Base-by-base conservation (phyloP, 169 alveolate genomes). In the Eimeria maxima region DNA sequence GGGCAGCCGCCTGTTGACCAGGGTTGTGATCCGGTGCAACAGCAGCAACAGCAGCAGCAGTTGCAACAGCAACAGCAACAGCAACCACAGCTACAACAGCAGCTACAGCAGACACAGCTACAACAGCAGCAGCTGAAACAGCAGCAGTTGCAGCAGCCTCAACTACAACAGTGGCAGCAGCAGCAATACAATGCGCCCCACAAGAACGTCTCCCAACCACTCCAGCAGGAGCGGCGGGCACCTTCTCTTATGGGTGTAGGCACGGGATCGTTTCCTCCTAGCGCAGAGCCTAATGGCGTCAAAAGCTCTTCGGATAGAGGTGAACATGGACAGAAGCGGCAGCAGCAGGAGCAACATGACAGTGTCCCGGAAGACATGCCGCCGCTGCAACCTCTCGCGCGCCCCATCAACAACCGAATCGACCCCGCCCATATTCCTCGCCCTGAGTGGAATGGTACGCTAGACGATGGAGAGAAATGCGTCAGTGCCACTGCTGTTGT, bases 401-500 rank as follows among this genome's bases (percentile, higher is more conserved):
- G 96, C 13, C 73, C 96, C 22, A 53, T 81, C 20, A 93, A 81
- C 65, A 80, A 87, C 47, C 63, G 96, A 65, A 93, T 93, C 38
- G 96, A 93, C 44, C 96, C 96, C 2, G 90, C 93, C 33, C 96
- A 93, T n/a, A 78, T 93, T 3, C 96, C 96, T 38, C 96, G 96
- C 45, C 96, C 96, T n/a, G 96, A 93, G 29, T 71, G 96, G 60
- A 50, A 80, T 33, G 90, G 96, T 71, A 83, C 42, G 71, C 7
- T 20, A 24, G 3, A 44, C 29, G 38, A 42, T 20, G 38, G 8
- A 5, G 63, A 24, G 8, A 42, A 65, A 76, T 16, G 38, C 55
- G 2, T 29, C 1, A 60, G 10, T 45, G 78, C 44, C 38, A 57
- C 60, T 60, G 93, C 60, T 60, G 47, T 16, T 60, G 63, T 53